Base-by-base conservation (phyloP, 495 filamentous ascomycete genomes). In the Penicillium cataractarum region DNA sequence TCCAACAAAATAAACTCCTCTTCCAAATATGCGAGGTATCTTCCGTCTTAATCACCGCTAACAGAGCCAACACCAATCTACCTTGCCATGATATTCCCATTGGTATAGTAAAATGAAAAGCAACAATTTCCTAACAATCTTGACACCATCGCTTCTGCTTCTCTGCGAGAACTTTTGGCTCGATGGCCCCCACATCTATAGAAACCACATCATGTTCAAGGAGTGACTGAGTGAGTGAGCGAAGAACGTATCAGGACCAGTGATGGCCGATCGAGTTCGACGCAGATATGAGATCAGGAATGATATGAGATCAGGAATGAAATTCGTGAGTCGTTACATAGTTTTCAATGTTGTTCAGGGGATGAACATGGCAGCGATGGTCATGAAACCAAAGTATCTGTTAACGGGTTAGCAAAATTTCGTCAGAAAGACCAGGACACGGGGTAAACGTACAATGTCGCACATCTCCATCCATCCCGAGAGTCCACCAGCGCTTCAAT, bases 381-480 rank as follows among this genome's bases (percentile, higher is more conserved):
- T 65, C 78, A 80, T 80, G 54, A 78, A 78, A 6, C 71, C 74
- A 50, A 80, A 79, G 60, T 80, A 80, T 48, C 78, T 80, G 54
- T 32, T 6, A 24, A 37, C 33, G 5, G n/a, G 29, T 66, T 32
- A 69, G 65, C 64, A 29, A 39, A 12, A 49, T 9, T 50, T 9
- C 3, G 2, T 22, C 17, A 48, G 15, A 6, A 2, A 24, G 31
- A n/a, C 51, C n/a, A 21, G 51, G 9, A 54, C 5, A 39, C 3
- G 15, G 21, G 33, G 26, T 19, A 19, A 37, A 52, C 78, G 56
- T 78, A 80, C 78, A 77, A 21, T 19, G 63, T 65, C 55, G 76
- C 77, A 65, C 72, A 77, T 56, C 72, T 69, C 78, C 78, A 80
- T 10, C 76, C 78, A 69, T 80, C 76, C 32, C 67, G 65, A 2